Evolutionary conservation across 1,284 basidiomycete genomes (phyloP), one percentile per base, ranked within the genome.

Genomic region (Papiliotrema fonsecae): DNA sequence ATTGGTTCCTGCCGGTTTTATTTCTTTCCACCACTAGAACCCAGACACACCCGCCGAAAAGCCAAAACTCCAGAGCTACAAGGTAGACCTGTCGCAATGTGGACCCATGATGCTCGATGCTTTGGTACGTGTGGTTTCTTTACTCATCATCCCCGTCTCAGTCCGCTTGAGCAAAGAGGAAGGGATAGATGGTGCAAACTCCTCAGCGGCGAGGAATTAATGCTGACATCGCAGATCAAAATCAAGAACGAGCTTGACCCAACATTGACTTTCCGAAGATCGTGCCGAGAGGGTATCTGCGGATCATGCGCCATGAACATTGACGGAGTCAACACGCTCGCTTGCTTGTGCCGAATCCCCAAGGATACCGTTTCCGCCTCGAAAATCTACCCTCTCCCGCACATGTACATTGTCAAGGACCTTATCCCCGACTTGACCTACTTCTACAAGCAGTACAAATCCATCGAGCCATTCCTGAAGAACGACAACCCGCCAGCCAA

Each of bases 291-390:
- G 78, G 94, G 94, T 55, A 98, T 97, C 65, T 97, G 96, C 68
- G 96, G 94, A 39, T 93, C 88, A 16, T 98, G 94, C 72, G 93
- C 94, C 54, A 97, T 98, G 94, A 97, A 97, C 81, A 90, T 97
- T 69, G 86, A 97, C 74, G 94, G 94, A 54, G 84, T 89, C 75
- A 97, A 97, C 81, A 98, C 94, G 3, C 84, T 98, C 51, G 94
- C 94, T 21, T 98, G 96, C 76, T 80, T 98, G 45, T 97, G 93
- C 79, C 81, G 93, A 51, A 97, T 97, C 65, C 88, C 94, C 75
- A 81, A 90, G 64, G 80, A 82, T 59, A 63, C 77, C 38, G 67
- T 64, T 53, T 87, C 86, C 74, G 82, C 88, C 62, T 76, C 81
- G 60, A 97, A 97, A 81, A 86, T 98, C 65, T 98, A 98, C 76